phyloP scores from a whole-genome alignment of 306 rosid species.

The Medicago truncatula region MtrunA17r5.0-ANR NC_053047.1:9736501-9737000 shows the following conservation, averaged over 20 bases:
- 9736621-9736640: too few species aligned
- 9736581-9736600: background rate
- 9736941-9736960: background rate
- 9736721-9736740: background rate
- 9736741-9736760: too few species aligned
- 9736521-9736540: too few species aligned
- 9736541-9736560: too few species aligned
- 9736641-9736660: background rate
- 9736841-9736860: background rate
- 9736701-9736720: background rate
- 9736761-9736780: background rate
- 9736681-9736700: too few species aligned
- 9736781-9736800: background rate
- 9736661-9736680: too few species aligned
- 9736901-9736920: background rate
- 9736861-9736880: background rate
- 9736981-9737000: background rate
- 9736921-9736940: background rate
- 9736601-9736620: background rate
- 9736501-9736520: too few species aligned
- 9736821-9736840: background rate
- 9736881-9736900: background rate
- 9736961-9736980: background rate
- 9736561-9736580: too few species aligned
- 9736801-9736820: background rate